Evolutionary conservation across 108 stramenopile genomes (phyloP).

Genomic region (Heterococcus sp.): DNA sequence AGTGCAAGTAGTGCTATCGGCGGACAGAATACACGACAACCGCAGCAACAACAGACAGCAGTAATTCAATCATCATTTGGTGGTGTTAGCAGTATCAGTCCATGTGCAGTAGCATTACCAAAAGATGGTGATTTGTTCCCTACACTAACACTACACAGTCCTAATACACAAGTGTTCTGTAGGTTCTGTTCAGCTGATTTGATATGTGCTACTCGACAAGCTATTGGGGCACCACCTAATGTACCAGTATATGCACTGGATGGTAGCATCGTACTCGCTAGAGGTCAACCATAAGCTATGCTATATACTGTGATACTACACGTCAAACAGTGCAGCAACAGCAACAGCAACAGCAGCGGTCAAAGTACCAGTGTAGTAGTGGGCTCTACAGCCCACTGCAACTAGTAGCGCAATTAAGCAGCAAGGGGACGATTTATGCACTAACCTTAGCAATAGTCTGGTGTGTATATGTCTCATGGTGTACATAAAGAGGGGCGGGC

Average conservation of each 20-base stretch:
- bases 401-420: no score
- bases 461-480: no score
- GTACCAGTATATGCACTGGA: slow-evolving; percentile 81
- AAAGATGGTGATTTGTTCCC: slow-evolving; percentile 83
- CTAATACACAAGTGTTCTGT: slow-evolving; percentile 78
- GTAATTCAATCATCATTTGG: background rate
- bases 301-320: background rate
- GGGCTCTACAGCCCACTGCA: no score
- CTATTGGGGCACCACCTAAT: slow-evolving; percentile 74
- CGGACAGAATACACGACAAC: background rate
- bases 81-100: background rate
- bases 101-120: slow-evolving; percentile 67
- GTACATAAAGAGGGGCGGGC: no score
- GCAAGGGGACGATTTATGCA: no score
- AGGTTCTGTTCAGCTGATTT: slow-evolving; percentile 83
- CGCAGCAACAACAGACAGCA: no score
- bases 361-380: no score
- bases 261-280: slow-evolving; percentile 76
- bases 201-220: slow-evolving; percentile 61
- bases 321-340: no score
- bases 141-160: slow-evolving; percentile 81
- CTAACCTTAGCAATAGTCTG: no score
- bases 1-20: background rate
- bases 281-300: background rate
- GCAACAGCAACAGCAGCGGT: no score